phyloP scores from a whole-genome alignment of 257 asterid genomes.

The Avicennia marina region DNA sequence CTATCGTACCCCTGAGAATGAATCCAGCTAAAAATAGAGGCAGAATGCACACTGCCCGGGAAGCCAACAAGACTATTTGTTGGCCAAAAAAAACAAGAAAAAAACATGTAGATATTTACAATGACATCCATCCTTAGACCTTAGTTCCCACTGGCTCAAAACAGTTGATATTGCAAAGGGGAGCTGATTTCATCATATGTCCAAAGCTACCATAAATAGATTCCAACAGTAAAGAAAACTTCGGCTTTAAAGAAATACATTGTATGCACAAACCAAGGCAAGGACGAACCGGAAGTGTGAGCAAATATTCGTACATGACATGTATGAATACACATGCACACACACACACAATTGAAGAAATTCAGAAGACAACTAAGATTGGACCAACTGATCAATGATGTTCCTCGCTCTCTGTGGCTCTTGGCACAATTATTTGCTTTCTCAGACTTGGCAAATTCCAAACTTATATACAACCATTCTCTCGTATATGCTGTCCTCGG shows the following conservation, averaged over 20 bases:
- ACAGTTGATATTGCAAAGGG: conserved; percentile 88
- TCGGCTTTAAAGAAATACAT: too few species aligned
- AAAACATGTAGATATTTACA: too few species aligned
- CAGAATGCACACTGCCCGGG: too few species aligned
- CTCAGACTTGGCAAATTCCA: conserved; percentile 35
- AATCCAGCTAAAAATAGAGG: too few species aligned
- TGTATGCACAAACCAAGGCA: too few species aligned
- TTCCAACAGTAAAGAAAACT: conserved; percentile 34
- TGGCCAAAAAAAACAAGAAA: too few species aligned
- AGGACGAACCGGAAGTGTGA: too few species aligned
- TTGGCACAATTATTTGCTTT: conserved; percentile 42
- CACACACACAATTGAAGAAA: background rate
- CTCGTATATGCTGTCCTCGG: conserved; percentile 62
- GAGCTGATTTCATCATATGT: conserved; percentile 92
- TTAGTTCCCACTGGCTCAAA: conserved; percentile 84
- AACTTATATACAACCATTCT: conserved; percentile 55
- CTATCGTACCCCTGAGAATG: too few species aligned
- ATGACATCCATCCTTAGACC: conserved; percentile 19
- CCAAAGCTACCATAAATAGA: conserved; percentile 74
- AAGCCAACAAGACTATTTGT: too few species aligned
- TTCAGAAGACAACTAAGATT: conserved; percentile 29
- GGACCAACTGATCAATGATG: conserved; percentile 92
- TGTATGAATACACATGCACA: too few species aligned
- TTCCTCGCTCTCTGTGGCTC: conserved; percentile 83
- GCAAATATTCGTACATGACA: too few species aligned